Evolutionary conservation across 148 eudicot genomes (phyloP).

Genomic region (Fallopia convolvulus): DNA sequence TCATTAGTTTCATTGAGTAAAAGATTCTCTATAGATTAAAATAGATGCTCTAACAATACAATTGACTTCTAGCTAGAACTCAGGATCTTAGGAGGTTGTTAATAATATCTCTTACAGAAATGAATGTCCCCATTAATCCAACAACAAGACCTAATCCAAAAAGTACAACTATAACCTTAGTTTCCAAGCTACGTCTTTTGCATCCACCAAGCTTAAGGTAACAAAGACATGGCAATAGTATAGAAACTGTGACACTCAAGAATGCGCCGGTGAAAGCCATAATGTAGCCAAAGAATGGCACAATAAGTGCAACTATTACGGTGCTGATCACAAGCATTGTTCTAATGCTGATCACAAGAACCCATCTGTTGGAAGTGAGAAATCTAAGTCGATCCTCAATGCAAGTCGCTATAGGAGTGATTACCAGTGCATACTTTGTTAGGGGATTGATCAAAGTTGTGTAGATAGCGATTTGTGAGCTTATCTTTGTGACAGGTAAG

Average conservation of each 20-base stretch:
- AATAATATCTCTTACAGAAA: slow-evolving; percentile 8
- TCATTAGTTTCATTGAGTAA: too few relatives aligned
- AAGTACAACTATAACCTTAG: neutral
- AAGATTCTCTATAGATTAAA: neutral
- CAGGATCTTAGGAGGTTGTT: neutral
- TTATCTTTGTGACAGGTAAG: slow-evolving; percentile 33
- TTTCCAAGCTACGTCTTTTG: slow-evolving; percentile 11
- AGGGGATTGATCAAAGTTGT: slow-evolving; percentile 41
- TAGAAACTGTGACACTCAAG: slow-evolving; percentile 37
- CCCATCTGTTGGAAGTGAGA: neutral
- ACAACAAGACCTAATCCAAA: neutral
- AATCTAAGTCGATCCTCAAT: slow-evolving; percentile 15
- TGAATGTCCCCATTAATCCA: slow-evolving; percentile 8
- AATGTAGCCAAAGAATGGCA: slow-evolving; percentile 66
- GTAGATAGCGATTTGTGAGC: slow-evolving; percentile 51
- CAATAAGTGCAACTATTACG: slow-evolving; percentile 35
- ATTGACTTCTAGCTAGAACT: neutral
- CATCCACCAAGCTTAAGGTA: slow-evolving; percentile 38
- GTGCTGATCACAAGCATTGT: slow-evolving; percentile 48
- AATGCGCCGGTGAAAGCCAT: slow-evolving; percentile 64
- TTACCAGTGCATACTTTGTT: slow-evolving; percentile 40
- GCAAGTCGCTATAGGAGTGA: slow-evolving; percentile 38
- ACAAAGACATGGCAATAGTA: slow-evolving; percentile 56
- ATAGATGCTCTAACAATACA: neutral
- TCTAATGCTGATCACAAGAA: slow-evolving; percentile 12